Percentiles rank a stretch among this genome's conserved stretches.
Conservation (phyloP, 805 yeast genomes). For the Kluyveromyces lactis region DNA sequence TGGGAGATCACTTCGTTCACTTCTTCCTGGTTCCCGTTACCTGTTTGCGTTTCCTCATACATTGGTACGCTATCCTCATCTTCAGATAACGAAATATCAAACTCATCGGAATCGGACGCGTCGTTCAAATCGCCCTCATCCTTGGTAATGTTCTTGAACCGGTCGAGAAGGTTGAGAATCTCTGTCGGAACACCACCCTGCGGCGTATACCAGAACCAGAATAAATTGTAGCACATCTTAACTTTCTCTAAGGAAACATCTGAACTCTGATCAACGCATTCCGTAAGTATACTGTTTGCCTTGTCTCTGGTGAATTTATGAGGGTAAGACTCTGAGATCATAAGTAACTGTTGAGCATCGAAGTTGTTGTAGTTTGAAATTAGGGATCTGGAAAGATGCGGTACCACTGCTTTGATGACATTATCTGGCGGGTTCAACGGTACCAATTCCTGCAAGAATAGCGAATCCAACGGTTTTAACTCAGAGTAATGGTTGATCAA, state of each 20-base stretch:
- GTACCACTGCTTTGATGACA: not conserved
- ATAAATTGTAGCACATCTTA: not conserved
- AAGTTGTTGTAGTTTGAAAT: not conserved
- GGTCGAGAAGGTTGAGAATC: not conserved
- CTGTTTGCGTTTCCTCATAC: not conserved
- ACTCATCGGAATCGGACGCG: slow-evolving; percentile 4
- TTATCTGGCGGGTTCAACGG: not conserved
- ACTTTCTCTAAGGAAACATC: not conserved
- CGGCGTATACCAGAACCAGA: not conserved
- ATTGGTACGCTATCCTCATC: not conserved
- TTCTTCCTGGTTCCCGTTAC: not conserved
- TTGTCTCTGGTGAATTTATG: not conserved
- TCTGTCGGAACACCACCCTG: not conserved
- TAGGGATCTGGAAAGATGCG: not conserved
- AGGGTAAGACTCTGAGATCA: not conserved
- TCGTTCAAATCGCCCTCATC: slow-evolving; percentile 3
- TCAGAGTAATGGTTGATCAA: not conserved
- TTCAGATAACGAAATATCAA: slow-evolving; percentile 3
- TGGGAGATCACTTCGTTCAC: not conserved
- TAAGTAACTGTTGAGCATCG: not conserved
- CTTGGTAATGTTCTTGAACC: not conserved
- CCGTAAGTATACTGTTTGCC: not conserved
- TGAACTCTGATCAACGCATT: not conserved
- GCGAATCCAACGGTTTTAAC: not conserved
- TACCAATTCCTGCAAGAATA: not conserved